Evolutionary conservation across 345 rosid genomes (phyloP).

Genomic region (Boechera retrofracta): DNA sequence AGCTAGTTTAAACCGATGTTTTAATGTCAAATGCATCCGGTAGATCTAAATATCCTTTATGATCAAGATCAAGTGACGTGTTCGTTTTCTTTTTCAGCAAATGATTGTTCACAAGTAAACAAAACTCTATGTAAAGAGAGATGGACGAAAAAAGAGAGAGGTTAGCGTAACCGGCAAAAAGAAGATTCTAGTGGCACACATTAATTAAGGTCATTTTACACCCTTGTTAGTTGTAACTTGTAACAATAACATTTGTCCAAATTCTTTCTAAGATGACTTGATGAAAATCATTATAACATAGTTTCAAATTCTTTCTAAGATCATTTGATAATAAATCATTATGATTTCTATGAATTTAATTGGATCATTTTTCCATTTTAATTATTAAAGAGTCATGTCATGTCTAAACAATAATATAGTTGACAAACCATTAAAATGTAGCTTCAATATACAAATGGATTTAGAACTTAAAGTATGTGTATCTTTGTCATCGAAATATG

Average conservation of each 20-base stretch:
- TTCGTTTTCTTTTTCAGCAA: not conserved
- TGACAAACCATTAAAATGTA: not conserved
- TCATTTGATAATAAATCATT: slow-evolving; percentile 22
- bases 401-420: not conserved
- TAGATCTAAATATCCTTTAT: no score
- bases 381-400: slow-evolving; percentile 17
- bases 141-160: not conserved
- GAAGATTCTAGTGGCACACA: slow-evolving; percentile 26
- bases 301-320: slow-evolving; percentile 9
- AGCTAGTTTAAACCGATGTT: no score
- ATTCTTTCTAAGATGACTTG: slow-evolving; percentile 25
- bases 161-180: slow-evolving; percentile 40
- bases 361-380: slow-evolving; percentile 17
- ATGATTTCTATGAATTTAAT: slow-evolving; percentile 4
- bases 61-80: slow-evolving; percentile 6
- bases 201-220: slow-evolving; percentile 7
- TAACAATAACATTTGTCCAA: slow-evolving; percentile 24
- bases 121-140: not conserved
- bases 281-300: slow-evolving; percentile 4
- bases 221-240: slow-evolving; percentile 25
- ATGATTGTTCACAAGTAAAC: slow-evolving; percentile 2
- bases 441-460: not conserved
- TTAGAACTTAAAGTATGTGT: slow-evolving; percentile 1
- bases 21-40: no score
- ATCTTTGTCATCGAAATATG: not conserved